Conservation (phyloP, 179 eudicot genomes). For the Carnegiea gigantea region DNA sequence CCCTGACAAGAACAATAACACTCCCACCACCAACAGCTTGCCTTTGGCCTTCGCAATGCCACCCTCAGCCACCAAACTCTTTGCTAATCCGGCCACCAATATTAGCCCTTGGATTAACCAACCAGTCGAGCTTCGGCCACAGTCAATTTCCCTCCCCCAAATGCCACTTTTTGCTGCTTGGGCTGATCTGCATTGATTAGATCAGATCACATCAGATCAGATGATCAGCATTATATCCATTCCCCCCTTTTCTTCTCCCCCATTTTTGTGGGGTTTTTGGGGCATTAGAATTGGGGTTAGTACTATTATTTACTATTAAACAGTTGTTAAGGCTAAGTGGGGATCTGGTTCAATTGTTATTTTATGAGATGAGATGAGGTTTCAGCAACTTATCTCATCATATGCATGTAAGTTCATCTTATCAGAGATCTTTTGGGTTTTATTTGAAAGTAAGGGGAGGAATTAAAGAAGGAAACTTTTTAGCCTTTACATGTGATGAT, state of each 20-base stretch:
- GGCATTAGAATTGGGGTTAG: constrained; percentile 14
- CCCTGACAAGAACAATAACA: constrained; percentile 43
- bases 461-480: constrained; percentile 10
- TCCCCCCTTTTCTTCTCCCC: background rate
- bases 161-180: constrained; percentile 65
- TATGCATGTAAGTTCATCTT: constrained; percentile 26
- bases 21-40: constrained; percentile 18
- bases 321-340: background rate
- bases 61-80: constrained; percentile 41
- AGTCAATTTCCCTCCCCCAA: constrained; percentile 36
- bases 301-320: background rate
- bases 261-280: constrained; percentile 20
- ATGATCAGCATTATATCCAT: background rate
- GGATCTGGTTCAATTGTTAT: background rate
- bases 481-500: constrained; percentile 31
- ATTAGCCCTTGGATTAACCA: constrained; percentile 49
- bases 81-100: constrained; percentile 30
- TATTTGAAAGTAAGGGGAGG: constrained; percentile 14
- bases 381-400: background rate
- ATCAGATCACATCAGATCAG: background rate
- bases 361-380: background rate
- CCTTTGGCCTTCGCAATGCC: constrained; percentile 50
- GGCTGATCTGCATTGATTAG: constrained; percentile 47
- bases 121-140: constrained; percentile 41
- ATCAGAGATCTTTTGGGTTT: constrained; percentile 16